Percentiles rank a stretch among this genome's conserved stretches.
phyloP scores from a whole-genome alignment of 352 stramenopile genomes.

The Phytophthora podocarpi region DNA sequence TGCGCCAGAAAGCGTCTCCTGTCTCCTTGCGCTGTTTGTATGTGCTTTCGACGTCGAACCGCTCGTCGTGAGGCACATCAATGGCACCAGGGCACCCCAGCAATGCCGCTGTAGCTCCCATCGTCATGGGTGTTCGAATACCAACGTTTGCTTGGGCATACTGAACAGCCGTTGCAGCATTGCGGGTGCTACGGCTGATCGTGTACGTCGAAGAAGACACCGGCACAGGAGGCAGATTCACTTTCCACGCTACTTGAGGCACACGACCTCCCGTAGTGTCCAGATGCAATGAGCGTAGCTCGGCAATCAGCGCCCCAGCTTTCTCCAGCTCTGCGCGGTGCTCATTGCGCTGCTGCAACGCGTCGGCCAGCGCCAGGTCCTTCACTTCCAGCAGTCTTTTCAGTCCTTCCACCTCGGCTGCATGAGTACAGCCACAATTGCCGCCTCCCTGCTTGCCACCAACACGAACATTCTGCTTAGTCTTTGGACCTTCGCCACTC shows the following conservation, averaged over 20 bases:
- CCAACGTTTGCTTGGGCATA: constrained; percentile 27
- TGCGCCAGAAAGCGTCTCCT: constrained; percentile 50
- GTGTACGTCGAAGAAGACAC: background rate
- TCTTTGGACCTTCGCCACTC: background rate
- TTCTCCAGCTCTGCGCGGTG: constrained; percentile 55
- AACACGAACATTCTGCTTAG: background rate
- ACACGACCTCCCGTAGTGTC: constrained; percentile 24
- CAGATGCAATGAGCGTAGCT: constrained; percentile 39
- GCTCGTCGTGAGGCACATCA: constrained; percentile 44
- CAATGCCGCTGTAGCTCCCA: constrained; percentile 25
- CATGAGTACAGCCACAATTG: constrained; percentile 36
- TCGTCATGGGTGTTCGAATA: constrained; percentile 30
- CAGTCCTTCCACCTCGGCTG: constrained; percentile 38
- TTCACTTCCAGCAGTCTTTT: constrained; percentile 56
- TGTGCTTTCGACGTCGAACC: constrained; percentile 54
- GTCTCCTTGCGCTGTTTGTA: constrained; percentile 52
- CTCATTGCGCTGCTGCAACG: constrained; percentile 61
- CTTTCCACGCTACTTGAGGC: constrained; percentile 33
- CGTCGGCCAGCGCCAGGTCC: constrained; percentile 57
- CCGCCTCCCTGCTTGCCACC: background rate
- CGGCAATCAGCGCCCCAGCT: constrained; percentile 43
- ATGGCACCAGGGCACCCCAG: constrained; percentile 33
- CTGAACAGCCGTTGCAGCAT: constrained; percentile 18
- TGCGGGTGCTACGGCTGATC: constrained; percentile 10
- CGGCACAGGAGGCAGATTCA: constrained; percentile 15